Conservation (phyloP, 2,329 filamentous ascomycete genomes). For the Juglanconis juglandina region DNA sequence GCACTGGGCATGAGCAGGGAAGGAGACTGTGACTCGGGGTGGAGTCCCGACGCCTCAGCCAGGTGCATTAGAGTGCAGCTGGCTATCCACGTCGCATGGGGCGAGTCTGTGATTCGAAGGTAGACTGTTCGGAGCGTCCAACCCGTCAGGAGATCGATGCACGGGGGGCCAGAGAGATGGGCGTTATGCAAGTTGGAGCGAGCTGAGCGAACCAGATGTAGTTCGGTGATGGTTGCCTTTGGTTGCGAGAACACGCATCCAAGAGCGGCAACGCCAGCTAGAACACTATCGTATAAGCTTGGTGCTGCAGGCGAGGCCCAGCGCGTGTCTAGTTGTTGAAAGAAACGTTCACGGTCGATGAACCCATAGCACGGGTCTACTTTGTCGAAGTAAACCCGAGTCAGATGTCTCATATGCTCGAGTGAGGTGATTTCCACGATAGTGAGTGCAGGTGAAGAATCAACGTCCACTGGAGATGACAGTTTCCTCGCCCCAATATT, state of each 20-base stretch:
- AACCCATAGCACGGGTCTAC: conserved; percentile 53
- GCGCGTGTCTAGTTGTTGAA: conserved; percentile 26
- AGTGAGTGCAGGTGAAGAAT: conserved; percentile 22
- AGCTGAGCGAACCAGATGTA: conserved; percentile 44
- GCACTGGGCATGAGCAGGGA: conserved; percentile 25
- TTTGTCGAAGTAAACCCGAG: conserved; percentile 49
- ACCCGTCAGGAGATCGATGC: conserved; percentile 38
- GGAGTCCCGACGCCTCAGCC: conserved; percentile 50
- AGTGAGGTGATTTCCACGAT: conserved; percentile 46
- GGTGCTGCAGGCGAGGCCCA: conserved; percentile 32
- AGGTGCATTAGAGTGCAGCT: conserved; percentile 57
- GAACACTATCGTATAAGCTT: conserved; percentile 41
- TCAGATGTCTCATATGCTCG: conserved; percentile 43
- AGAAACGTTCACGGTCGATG: conserved; percentile 31
- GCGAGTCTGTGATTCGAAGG: conserved; percentile 49
- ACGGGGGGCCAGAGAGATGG: conserved; percentile 29
- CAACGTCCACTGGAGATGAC: conserved; percentile 24
- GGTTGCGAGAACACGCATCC: conserved; percentile 48
- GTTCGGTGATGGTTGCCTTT: conserved; percentile 38
- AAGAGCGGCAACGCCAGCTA: conserved; percentile 54
- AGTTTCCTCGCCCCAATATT: conserved; percentile 36
- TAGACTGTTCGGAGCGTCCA: conserved; percentile 55
- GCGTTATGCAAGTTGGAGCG: conserved; percentile 41
- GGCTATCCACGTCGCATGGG: conserved; percentile 55
- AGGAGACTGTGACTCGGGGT: conserved; percentile 34